Base-by-base conservation (phyloP, 176 grass and related monocot species). In the Carex scoparia region DNA sequence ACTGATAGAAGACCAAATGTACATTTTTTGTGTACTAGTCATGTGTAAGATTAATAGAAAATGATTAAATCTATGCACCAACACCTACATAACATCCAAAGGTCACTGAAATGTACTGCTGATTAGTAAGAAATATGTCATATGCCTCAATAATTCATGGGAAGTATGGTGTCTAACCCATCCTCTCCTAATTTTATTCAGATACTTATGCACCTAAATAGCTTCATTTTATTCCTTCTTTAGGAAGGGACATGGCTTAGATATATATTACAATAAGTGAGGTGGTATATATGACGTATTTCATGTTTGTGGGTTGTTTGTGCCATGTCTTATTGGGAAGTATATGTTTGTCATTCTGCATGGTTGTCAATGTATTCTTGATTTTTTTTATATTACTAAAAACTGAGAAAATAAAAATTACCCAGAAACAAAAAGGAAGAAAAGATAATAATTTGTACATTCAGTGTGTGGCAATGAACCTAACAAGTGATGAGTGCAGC, bases 391-490 rank as follows among this genome's bases (percentile, higher is more conserved):
- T 1, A 12, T 66, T 31, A 66, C 30, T 13, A 40, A 40, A 40
- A 40, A 15, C 28, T 14, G 4, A 40, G 30, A 4, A 69, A 31
- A 69, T 27, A 74, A 23, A 44, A 74, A 14, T 51, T 51, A 27
- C 0, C 42, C 40, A 9, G 70, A 75, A 75, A 53, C n/a, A 75
- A 42, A 75, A 53, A 75, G 10, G 44, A 51, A 28, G 4, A 53
- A n/a, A 73, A 75, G 46, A 75, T 53, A 30, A 53, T 51, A 75
- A 74, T 11, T 51, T 44, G n/a, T 74, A 51, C 70, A 74, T 74
- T 9, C 27, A 1, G 44, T 74, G 18, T 16, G 18, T 11, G 4
- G 16, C 18, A 51, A 3, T 74, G 70, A 74, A 74, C n/a, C 70
- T 74, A n/a, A 74, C 7, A 28, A 28, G 42, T 74, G 40, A 74